A percentile compares a stretch with the other conserved stretches of the same genome.
Conservation (phyloP, 371 early-diverging fungal genomes). For the Mortierella sp. region DNA sequence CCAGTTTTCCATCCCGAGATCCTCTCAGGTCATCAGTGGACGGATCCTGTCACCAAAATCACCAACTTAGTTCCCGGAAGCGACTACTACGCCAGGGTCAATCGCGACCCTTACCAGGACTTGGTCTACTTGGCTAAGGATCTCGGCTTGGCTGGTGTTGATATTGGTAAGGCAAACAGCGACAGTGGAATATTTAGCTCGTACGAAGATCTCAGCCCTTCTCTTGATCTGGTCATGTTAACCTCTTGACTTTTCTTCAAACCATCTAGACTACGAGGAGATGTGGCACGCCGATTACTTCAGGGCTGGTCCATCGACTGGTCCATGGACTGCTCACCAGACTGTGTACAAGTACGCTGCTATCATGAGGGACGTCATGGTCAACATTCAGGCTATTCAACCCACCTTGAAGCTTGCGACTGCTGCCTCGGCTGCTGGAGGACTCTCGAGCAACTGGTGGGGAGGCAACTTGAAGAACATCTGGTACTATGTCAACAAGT, state of each 20-base stretch:
- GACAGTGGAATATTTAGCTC: too few relatives aligned
- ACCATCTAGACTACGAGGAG: conserved; percentile 39
- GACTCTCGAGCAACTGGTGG: conserved; percentile 51
- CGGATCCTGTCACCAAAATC: conserved; percentile 33
- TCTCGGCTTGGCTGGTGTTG: conserved; percentile 51
- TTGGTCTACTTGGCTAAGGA: conserved; percentile 53
- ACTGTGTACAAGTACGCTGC: conserved; percentile 51
- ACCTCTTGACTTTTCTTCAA: too few relatives aligned
- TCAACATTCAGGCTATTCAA: conserved; percentile 43
- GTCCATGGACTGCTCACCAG: conserved; percentile 44
- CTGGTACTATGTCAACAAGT: conserved; percentile 38
- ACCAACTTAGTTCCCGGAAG: conserved; percentile 36
- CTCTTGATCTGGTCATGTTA: neutral
- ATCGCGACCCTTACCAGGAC: conserved; percentile 55
- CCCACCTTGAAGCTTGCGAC: conserved; percentile 37
- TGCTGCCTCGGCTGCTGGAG: conserved; percentile 50
- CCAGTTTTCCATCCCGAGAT: conserved; percentile 53
- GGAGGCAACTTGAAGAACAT: conserved; percentile 54
- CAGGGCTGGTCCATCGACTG: conserved; percentile 30
- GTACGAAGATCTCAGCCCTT: neutral
- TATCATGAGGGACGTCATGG: conserved; percentile 43
- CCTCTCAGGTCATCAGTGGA: conserved; percentile 36
- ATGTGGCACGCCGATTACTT: conserved; percentile 51
- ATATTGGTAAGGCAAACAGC: conserved; percentile 31
- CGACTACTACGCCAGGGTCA: conserved; percentile 32